Conservation (phyloP, 2,329 filamentous ascomycete genomes). For the Aureobasidium sp. region DNA sequence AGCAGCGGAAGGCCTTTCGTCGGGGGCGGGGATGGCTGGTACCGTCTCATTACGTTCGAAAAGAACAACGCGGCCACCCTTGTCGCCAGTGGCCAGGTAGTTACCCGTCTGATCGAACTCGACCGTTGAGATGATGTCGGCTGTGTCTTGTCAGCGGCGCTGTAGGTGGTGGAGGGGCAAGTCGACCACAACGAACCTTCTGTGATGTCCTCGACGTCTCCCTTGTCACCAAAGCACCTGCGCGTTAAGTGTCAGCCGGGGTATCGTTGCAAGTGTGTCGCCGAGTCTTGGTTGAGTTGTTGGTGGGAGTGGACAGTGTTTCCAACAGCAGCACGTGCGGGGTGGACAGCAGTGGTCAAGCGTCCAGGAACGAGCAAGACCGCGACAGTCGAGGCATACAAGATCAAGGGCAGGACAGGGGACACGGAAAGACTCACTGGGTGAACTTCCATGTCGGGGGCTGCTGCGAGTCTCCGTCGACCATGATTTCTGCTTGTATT, state of each 20-base stretch:
- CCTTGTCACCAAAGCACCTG: conserved; percentile 99
- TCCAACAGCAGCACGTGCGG: not conserved
- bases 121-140: conserved; percentile 85
- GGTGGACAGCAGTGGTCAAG: not conserved
- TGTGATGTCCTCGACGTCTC: conserved; percentile 97
- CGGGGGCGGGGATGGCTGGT: conserved; percentile 26
- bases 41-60: conserved; percentile 96
- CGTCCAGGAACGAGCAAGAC: not conserved
- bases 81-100: conserved; percentile 83
- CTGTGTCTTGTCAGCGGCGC: conserved; percentile 34
- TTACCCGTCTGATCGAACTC: conserved; percentile 88
- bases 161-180: not conserved
- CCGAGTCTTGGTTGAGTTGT: not conserved
- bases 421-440: conserved; percentile 57
- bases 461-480: conserved; percentile 70
- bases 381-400: not conserved
- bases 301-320: not conserved
- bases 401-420: not conserved
- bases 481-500: conserved; percentile 57
- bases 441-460: conserved; percentile 99
- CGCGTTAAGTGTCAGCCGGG: not conserved
- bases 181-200: conserved; percentile 54
- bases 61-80: conserved; percentile 74
- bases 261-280: not conserved
- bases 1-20: conserved; percentile 1